Percentiles rank a stretch among this genome's conserved stretches.
These are phyloP conservation scores for Brassica nigra DNA, from an alignment of 345 rosid genomes.

Conservation along the genomic window DNA sequence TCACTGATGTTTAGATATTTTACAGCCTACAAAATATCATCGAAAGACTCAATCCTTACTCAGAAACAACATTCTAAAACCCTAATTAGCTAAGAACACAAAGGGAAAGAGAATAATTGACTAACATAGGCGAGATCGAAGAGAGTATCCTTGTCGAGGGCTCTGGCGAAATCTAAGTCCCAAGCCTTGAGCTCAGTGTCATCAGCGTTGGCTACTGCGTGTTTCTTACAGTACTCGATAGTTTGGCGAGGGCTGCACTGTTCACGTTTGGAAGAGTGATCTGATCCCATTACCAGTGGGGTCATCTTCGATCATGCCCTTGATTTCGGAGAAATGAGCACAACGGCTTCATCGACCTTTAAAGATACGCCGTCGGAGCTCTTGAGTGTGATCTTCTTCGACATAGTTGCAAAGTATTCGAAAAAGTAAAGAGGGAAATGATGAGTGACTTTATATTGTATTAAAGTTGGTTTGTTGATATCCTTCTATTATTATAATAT, in stretches of 20 bases:
- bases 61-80: not conserved
- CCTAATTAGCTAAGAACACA: slow-evolving; percentile 4
- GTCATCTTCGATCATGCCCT: slow-evolving; percentile 66
- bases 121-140: slow-evolving; percentile 63
- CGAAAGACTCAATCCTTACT: not conserved
- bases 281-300: slow-evolving; percentile 58
- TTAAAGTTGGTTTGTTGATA: not conserved
- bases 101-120: not conserved
- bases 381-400: slow-evolving; percentile 50
- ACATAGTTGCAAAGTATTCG: slow-evolving; percentile 10
- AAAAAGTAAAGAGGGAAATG: not conserved
- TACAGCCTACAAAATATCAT: slow-evolving; percentile 53
- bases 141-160: slow-evolving; percentile 59
- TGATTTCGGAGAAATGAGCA: slow-evolving; percentile 60
- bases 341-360: slow-evolving; percentile 63
- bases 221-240: slow-evolving; percentile 75
- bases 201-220: slow-evolving; percentile 39
- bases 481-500: not conserved
- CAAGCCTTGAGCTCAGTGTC: slow-evolving; percentile 53
- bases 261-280: slow-evolving; percentile 77
- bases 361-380: slow-evolving; percentile 65
- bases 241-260: slow-evolving; percentile 58
- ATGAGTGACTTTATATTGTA: not conserved
- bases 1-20: slow-evolving; percentile 67
- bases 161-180: slow-evolving; percentile 56